phyloP scores from a whole-genome alignment of 192 early-diverging fungal species.

The Umbelopsis sp. region DNA sequence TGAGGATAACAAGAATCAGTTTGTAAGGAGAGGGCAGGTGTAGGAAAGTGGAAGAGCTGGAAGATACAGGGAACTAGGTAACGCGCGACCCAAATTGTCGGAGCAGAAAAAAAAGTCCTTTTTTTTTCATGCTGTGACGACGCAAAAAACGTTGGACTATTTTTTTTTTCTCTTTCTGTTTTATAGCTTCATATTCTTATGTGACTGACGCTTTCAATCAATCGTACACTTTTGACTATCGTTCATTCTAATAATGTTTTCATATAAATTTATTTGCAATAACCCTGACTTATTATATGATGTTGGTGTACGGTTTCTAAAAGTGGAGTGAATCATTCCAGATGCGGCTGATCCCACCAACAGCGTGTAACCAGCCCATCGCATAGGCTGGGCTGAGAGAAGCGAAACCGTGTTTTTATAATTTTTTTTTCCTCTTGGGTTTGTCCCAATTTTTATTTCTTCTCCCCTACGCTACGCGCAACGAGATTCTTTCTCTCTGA shows the following conservation, averaged over 20 bases:
- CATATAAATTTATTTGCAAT: too few relatives aligned
- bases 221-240: too few relatives aligned
- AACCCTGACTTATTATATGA: background rate
- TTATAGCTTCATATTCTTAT: too few relatives aligned
- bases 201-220: too few relatives aligned
- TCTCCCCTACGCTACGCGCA: background rate
- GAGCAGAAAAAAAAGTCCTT: background rate
- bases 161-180: background rate
- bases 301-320: background rate
- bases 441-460: background rate
- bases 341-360: slow-evolving; percentile 9
- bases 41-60: background rate
- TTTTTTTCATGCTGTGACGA: slow-evolving; percentile 24
- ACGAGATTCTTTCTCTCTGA: background rate
- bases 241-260: too few relatives aligned
- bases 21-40: background rate
- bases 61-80: background rate
- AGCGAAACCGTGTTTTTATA: background rate
- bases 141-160: background rate
- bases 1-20: background rate
- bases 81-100: background rate
- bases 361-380: slow-evolving; percentile 1
- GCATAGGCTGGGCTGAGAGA: background rate
- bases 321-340: background rate
- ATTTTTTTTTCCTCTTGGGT: background rate